A percentile compares a stretch with the other conserved stretches of the same genome.
These are phyloP conservation scores for Carex pumila DNA, from an alignment of 176 grass and related monocot species.

Conservation along the genomic window DNA sequence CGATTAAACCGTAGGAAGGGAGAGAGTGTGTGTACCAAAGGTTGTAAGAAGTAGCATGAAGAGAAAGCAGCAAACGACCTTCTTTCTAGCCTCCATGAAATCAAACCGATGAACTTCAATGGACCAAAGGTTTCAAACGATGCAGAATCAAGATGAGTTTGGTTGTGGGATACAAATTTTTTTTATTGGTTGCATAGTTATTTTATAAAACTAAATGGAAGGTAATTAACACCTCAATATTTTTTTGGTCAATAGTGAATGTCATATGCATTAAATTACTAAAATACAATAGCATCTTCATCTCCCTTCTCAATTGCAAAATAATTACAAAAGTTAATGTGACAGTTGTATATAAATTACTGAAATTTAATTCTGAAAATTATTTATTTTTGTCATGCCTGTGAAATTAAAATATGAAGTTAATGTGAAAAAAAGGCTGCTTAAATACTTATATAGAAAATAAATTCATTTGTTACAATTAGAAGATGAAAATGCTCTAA, in stretches of 20 bases:
- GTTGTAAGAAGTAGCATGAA: not conserved
- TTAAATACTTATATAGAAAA: too few relatives aligned
- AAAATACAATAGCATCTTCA: too few relatives aligned
- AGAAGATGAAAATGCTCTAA: not conserved
- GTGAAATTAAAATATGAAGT: too few relatives aligned
- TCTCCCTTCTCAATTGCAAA: too few relatives aligned
- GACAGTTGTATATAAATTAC: too few relatives aligned
- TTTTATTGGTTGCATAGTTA: not conserved
- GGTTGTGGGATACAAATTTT: not conserved
- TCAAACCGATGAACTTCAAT: not conserved
- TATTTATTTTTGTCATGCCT: too few relatives aligned
- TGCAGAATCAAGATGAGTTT: not conserved
- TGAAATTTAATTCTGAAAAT: too few relatives aligned
- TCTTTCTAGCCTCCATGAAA: not conserved
- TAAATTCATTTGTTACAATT: too few relatives aligned
- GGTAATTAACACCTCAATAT: not conserved
- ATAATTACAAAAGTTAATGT: too few relatives aligned
- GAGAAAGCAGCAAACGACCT: not conserved
- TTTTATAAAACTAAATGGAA: not conserved
- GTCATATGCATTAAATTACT: too few relatives aligned
- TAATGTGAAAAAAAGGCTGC: too few relatives aligned
- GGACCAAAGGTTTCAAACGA: not conserved
- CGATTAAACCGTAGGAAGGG: not conserved
- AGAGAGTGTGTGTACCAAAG: not conserved
- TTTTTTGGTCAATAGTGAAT: not conserved